Percentiles rank a stretch among this genome's conserved stretches.
phyloP scores from a whole-genome alignment of 768 basidiomycete species.

The Pleurotus eryngii region DNA sequence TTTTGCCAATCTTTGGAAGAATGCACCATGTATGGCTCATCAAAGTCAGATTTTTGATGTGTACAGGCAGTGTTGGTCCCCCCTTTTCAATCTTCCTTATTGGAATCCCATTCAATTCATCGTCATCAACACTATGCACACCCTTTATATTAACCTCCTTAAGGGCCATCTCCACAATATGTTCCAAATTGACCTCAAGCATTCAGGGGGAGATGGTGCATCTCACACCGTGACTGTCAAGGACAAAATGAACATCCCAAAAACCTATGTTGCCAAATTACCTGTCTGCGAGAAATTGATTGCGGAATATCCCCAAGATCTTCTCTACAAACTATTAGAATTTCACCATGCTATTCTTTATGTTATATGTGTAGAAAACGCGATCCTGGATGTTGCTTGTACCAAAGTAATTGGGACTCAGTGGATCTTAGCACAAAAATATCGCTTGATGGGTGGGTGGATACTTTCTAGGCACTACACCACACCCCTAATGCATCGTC shows the following conservation, averaged over 20 bases:
- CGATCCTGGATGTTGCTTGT: not conserved
- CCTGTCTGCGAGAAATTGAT: not conserved
- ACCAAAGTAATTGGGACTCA: not conserved
- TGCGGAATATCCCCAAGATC: not conserved
- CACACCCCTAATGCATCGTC: not conserved
- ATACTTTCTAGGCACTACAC: not conserved
- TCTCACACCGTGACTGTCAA: not conserved
- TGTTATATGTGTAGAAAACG: not conserved
- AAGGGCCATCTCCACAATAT: slow-evolving; percentile 27
- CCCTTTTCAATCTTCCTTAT: slow-evolving; percentile 32
- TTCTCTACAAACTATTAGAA: not conserved
- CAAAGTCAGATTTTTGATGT: slow-evolving; percentile 16
- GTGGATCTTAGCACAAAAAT: not conserved
- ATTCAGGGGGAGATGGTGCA: not conserved
- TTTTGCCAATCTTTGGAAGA: slow-evolving; percentile 17
- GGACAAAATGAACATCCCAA: not conserved
- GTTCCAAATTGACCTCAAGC: slow-evolving; percentile 18
- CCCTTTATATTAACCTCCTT: slow-evolving; percentile 29
- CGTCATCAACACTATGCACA: slow-evolving; percentile 39
- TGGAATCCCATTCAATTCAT: slow-evolving; percentile 30
- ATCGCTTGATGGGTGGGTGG: not conserved
- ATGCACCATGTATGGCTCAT: slow-evolving; percentile 12
- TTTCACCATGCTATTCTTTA: not conserved
- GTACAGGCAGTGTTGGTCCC: slow-evolving; percentile 25
- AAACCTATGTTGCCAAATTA: not conserved